phyloP scores from a whole-genome alignment of 805 yeast species.

The Teunomyces panamensis region DNA sequence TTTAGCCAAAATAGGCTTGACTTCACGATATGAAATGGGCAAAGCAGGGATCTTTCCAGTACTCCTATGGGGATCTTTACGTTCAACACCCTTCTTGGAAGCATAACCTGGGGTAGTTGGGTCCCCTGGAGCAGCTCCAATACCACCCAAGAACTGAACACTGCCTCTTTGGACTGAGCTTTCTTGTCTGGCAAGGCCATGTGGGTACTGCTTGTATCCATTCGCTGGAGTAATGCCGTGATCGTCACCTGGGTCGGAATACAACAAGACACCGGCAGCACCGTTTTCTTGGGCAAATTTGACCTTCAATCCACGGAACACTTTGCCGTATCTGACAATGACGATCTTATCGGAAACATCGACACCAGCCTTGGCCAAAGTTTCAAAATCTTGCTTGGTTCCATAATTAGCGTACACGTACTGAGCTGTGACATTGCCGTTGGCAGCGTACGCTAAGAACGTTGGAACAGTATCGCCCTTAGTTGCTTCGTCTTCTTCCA shows the following conservation, averaged over 20 bases:
- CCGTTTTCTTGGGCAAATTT: slow-evolving; percentile 61
- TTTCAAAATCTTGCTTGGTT: slow-evolving; percentile 49
- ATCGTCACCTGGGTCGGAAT: slow-evolving; percentile 61
- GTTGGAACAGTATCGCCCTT: slow-evolving; percentile 44
- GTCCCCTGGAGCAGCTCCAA: slow-evolving; percentile 60
- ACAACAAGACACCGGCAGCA: slow-evolving; percentile 59
- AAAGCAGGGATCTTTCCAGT: slow-evolving; percentile 40
- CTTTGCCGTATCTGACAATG: slow-evolving; percentile 50
- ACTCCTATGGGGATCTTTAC: slow-evolving; percentile 33
- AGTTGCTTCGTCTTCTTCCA: slow-evolving; percentile 40
- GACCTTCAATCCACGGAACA: slow-evolving; percentile 56
- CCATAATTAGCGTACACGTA: slow-evolving; percentile 66
- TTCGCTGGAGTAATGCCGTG: slow-evolving; percentile 50
- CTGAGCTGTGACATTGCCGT: slow-evolving; percentile 55
- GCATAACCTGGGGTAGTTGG: slow-evolving; percentile 77
- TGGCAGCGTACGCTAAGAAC: slow-evolving; percentile 63
- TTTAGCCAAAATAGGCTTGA: slow-evolving; percentile 38
- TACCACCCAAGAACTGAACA: slow-evolving; percentile 53
- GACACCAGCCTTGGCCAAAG: slow-evolving; percentile 37
- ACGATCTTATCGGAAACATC: slow-evolving; percentile 55
- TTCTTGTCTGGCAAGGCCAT: slow-evolving; percentile 65
- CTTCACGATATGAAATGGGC: slow-evolving; percentile 44
- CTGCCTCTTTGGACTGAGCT: slow-evolving; percentile 61
- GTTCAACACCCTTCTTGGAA: slow-evolving; percentile 42
- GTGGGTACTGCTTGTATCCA: slow-evolving; percentile 58